Evolutionary conservation across 2,329 filamentous ascomycete species (phyloP).

Genomic region (Fusarium buxicola): DNA sequence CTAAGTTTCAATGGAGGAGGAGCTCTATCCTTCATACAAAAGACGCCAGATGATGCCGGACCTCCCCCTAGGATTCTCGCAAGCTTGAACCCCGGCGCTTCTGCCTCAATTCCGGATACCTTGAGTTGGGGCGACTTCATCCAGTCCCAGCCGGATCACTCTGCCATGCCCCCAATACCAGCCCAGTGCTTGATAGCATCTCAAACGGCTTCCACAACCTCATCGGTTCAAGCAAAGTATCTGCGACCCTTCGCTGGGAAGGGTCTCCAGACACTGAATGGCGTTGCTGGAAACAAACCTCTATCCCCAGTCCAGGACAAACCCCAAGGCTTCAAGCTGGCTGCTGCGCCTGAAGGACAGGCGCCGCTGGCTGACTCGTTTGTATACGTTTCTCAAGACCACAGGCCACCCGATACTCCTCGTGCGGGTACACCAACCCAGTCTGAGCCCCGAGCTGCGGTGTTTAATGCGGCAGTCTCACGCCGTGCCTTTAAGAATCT

Average conservation of each 20-base stretch:
- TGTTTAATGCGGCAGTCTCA: slow-evolving; percentile 42
- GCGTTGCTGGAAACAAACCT: slow-evolving; percentile 44
- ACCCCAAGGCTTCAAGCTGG: slow-evolving; percentile 30
- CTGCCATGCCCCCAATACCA: slow-evolving; percentile 59
- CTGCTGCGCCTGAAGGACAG: slow-evolving; percentile 29
- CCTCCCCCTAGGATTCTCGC: slow-evolving; percentile 24
- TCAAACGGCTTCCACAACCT: slow-evolving; percentile 65
- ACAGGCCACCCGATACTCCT: slow-evolving; percentile 31
- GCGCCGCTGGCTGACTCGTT: slow-evolving; percentile 41
- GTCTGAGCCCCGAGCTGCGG: slow-evolving; percentile 42
- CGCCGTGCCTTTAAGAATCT: slow-evolving; percentile 58
- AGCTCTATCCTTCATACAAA: slow-evolving; percentile 53
- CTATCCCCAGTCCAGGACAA: slow-evolving; percentile 50
- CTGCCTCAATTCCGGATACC: slow-evolving; percentile 64
- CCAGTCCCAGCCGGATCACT: slow-evolving; percentile 54
- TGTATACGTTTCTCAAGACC: slow-evolving; percentile 39
- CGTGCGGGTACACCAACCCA: slow-evolving; percentile 44
- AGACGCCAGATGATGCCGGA: slow-evolving; percentile 38
- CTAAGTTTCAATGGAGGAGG: slow-evolving; percentile 49
- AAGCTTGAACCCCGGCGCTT: slow-evolving; percentile 40
- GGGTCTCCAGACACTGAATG: slow-evolving; percentile 65
- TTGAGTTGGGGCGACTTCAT: slow-evolving; percentile 61
- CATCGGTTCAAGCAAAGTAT: slow-evolving; percentile 63
- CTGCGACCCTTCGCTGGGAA: slow-evolving; percentile 67
- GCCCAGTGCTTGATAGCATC: slow-evolving; percentile 63